phyloP scores from a whole-genome alignment of 306 rosid genomes.

The Casuarina cunninghamiana region DNA sequence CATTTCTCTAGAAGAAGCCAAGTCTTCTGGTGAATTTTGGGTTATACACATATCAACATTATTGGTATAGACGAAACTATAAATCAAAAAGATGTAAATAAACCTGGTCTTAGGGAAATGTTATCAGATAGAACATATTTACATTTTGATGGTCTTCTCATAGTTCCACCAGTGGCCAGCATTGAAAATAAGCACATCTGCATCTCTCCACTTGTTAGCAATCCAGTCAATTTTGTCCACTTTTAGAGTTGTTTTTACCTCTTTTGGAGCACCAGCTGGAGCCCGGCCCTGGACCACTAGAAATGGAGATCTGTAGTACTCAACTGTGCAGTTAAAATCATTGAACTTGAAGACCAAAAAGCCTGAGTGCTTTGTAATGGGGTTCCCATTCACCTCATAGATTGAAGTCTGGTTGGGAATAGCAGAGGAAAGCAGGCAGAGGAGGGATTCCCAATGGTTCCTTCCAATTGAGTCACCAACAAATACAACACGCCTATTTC shows the following conservation, averaged over 20 bases:
- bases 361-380: constrained; percentile 81
- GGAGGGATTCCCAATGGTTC: constrained; percentile 95
- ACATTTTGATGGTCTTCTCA: constrained; percentile 73
- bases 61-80: background rate
- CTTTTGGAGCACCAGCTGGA: constrained; percentile 57
- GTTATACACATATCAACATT: background rate
- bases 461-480: constrained; percentile 93
- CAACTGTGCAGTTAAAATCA: constrained; percentile 80
- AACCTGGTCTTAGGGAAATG: constrained; percentile 15
- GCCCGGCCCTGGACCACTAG: constrained; percentile 80
- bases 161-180: constrained; percentile 94
- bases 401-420: constrained; percentile 52
- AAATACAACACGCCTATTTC: constrained; percentile 72
- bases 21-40: background rate
- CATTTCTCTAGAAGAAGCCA: background rate
- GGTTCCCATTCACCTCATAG: constrained; percentile 74
- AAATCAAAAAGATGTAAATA: constrained; percentile 1
- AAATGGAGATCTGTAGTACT: constrained; percentile 85
- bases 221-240: constrained; percentile 78
- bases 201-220: constrained; percentile 61
- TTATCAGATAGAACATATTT: constrained; percentile 21
- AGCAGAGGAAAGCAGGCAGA: constrained; percentile 79
- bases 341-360: constrained; percentile 71
- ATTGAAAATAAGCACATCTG: constrained; percentile 80
- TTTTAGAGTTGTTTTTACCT: constrained; percentile 56